Conservation (phyloP, 75 land plant species). For the Larix kaempferi region DNA sequence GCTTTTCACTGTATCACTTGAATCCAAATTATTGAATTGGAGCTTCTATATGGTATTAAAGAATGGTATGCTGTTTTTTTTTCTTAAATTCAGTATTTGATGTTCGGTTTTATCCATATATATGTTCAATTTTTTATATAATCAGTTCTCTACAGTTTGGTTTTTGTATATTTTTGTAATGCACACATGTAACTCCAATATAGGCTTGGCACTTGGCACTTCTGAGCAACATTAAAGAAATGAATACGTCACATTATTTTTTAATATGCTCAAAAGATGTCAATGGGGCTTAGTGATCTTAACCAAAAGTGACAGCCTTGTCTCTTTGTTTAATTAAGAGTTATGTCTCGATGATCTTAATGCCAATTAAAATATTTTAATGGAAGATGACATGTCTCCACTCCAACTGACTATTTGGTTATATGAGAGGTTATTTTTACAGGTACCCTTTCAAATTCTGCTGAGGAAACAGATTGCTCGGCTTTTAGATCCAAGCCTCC, state of each 20-base stretch:
- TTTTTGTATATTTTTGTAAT: not conserved
- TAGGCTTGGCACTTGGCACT: not conserved
- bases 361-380: not conserved
- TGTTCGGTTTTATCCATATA: not conserved
- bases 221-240: not conserved
- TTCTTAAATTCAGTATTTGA: too few relatives aligned
- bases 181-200: not conserved
- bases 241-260: not conserved
- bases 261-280: not conserved
- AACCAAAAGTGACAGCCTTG: not conserved
- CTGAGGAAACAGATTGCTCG: constrained; percentile 83
- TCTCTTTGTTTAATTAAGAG: not conserved
- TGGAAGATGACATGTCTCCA: not conserved
- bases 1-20: too few relatives aligned
- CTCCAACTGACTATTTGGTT: not conserved
- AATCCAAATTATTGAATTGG: too few relatives aligned
- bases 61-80: too few relatives aligned
- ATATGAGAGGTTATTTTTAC: constrained; percentile 1
- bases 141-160: not conserved
- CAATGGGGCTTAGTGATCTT: not conserved
- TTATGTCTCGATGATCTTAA: not conserved
- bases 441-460: constrained; percentile 93
- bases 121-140: not conserved
- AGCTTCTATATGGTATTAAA: too few relatives aligned
- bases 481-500: constrained; percentile 86